phyloP scores from a whole-genome alignment of 768 basidiomycete genomes.

The Mrakia hoshinonis region DNA sequence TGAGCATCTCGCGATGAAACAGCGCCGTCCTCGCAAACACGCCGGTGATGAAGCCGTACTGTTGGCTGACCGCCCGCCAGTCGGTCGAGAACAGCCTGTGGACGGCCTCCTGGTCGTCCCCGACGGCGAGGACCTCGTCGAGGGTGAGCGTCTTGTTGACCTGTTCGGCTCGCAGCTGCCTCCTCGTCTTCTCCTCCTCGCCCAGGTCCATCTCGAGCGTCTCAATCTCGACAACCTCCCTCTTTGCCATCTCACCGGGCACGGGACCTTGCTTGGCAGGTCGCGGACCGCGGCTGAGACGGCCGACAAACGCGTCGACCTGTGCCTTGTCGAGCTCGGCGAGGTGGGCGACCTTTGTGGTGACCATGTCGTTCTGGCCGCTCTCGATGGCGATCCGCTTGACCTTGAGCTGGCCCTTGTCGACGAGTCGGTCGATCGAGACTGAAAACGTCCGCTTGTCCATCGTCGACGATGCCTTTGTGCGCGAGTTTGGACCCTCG shows the following conservation, averaged over 20 bases:
- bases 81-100: constrained; percentile 1
- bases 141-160: background rate
- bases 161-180: background rate
- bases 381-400: background rate
- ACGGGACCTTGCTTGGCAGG: background rate
- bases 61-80: background rate
- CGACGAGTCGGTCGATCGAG: constrained; percentile 1
- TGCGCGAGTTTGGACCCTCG: constrained; percentile 1
- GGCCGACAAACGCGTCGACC: background rate
- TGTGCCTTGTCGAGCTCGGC: background rate
- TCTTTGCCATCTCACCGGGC: background rate
- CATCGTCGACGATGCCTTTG: constrained; percentile 1
- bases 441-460: constrained; percentile 2
- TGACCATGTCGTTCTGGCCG: background rate
- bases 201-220: background rate
- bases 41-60: constrained; percentile 9
- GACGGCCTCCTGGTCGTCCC: background rate
- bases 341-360: constrained; percentile 16
- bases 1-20: constrained; percentile 6
- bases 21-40: background rate
- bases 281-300: background rate
- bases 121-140: background rate
- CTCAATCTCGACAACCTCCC: background rate
- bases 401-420: constrained; percentile 4
- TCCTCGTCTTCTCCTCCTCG: background rate